Evolutionary conservation across 2,329 filamentous ascomycete species (phyloP), one percentile per base, ranked within the genome.

Genomic region (Amauroascus niger): DNA sequence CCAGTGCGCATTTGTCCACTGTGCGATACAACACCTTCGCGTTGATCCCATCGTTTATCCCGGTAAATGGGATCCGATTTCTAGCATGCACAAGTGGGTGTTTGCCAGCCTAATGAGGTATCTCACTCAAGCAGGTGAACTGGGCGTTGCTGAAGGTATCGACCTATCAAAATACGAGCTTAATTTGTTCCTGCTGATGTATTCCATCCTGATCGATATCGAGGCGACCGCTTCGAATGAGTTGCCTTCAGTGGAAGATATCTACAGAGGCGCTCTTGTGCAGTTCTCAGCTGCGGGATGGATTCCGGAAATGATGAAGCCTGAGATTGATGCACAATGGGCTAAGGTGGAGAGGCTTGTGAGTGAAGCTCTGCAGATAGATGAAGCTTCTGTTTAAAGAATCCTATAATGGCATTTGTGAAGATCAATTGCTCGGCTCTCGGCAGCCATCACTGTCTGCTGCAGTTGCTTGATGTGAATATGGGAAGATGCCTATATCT

Each of bases 1-100:
- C 55, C 65, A 69, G n/a, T 60, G 65, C 5, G 79, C 78, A 3
- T 76, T 79, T 58, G 61, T 72, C 3, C 75, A 81, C 4, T 73
- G 73, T 4, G 68, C 77, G 2, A 75, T 78, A 53, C 70, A 75
- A 1, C 76, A 79, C 59, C 69, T 75, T 48, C 63, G 71, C 28
- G 69, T 80, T 54, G 73, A 81, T 43, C 78, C 79, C 0, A 61
- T 72, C 1, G 64, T 81, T 2, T 79, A 77, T 55, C 70, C 72
- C 6, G 64, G 73, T 35, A 59, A 65, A 0, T 67, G 68, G 50
- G 79, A 83, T 61, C 79, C 80, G 0, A 68, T 81, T 6, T 73
- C 79, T 0, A 72, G 80, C 2, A 67, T 80, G 3, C 78, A 71
- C 59, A 63, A 62, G 6, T 71, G 65, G 64, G 58, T 63, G 11